phyloP scores from a whole-genome alignment of 208 protist genomes.

The Leishmania gerbilli region DNA sequence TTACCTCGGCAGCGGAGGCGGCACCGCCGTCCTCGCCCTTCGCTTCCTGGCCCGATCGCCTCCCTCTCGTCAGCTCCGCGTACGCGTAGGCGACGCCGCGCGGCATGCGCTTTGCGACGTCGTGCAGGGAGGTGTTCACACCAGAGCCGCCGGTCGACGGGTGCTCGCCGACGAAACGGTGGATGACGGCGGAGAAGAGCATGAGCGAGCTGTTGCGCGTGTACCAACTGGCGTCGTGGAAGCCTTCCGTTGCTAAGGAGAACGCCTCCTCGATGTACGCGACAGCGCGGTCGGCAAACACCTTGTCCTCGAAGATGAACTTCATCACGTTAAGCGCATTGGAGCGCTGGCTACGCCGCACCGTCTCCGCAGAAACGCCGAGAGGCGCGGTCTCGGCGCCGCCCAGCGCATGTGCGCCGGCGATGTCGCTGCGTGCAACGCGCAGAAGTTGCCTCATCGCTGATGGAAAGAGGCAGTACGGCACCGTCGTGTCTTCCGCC shows the following conservation, averaged over 20 bases:
- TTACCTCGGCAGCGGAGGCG: conserved; percentile 13
- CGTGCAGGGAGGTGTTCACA: conserved; percentile 83
- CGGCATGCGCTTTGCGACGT: conserved; percentile 71
- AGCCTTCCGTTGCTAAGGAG: conserved; percentile 74
- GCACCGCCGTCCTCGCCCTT: background rate
- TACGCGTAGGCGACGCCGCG: conserved; percentile 66
- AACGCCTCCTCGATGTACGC: conserved; percentile 81
- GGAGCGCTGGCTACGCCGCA: conserved; percentile 68
- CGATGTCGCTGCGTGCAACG: conserved; percentile 32
- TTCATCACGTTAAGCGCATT: conserved; percentile 94
- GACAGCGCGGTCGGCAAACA: conserved; percentile 64
- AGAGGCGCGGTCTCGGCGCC: background rate
- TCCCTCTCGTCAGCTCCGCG: conserved; percentile 36
- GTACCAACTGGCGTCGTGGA: conserved; percentile 82
- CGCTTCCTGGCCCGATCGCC: conserved; percentile 11
- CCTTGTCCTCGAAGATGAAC: conserved; percentile 91
- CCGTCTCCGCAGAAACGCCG: conserved; percentile 22
- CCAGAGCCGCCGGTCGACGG: conserved; percentile 72
- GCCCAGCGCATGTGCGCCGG: background rate
- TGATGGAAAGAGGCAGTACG: conserved; percentile 65
- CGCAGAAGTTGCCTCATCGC: conserved; percentile 68
- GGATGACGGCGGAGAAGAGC: conserved; percentile 89
- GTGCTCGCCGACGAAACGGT: conserved; percentile 91
- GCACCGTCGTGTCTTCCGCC: conserved; percentile 74
- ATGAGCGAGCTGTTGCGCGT: conserved; percentile 93